Conservation (phyloP, 2,329 filamentous ascomycete genomes). For the Fusarium heterosporum region DNA sequence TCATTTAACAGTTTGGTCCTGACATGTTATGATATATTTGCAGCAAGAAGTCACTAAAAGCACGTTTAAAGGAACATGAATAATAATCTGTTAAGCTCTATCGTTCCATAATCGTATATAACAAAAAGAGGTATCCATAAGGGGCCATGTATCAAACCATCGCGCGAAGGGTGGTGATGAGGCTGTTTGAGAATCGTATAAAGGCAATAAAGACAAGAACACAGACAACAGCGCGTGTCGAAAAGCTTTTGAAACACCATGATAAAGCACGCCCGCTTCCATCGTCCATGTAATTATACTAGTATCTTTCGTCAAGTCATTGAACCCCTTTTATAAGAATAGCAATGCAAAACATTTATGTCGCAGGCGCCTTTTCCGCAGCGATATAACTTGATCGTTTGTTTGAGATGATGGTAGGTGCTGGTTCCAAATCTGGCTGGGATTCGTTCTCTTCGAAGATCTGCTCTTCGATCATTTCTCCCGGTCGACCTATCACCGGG, state of each 20-base stretch:
- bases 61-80: conserved; percentile 1
- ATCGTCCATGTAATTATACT: conserved; percentile 37
- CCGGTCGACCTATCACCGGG: conserved; percentile 60
- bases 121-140: conserved; percentile 45
- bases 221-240: conserved; percentile 26
- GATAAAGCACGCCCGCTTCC: conserved; percentile 22
- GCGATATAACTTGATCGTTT: conserved; percentile 13
- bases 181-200: conserved; percentile 27
- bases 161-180: conserved; percentile 7
- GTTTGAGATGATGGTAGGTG: conserved; percentile 36
- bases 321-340: conserved; percentile 24
- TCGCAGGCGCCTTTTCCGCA: conserved; percentile 28
- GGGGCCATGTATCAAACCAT: conserved; percentile 30
- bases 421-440: conserved; percentile 35
- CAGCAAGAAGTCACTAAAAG: background rate
- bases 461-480: conserved; percentile 60
- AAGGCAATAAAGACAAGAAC: conserved; percentile 24
- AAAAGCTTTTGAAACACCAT: conserved; percentile 29
- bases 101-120: conserved; percentile 35
- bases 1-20: background rate
- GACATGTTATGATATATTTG: background rate
- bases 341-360: conserved; percentile 7
- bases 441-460: conserved; percentile 58
- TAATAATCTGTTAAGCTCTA: conserved; percentile 34
- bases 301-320: conserved; percentile 45